phyloP scores from a whole-genome alignment of 441 rosid genomes.

The Mallotus japonicus region DNA sequence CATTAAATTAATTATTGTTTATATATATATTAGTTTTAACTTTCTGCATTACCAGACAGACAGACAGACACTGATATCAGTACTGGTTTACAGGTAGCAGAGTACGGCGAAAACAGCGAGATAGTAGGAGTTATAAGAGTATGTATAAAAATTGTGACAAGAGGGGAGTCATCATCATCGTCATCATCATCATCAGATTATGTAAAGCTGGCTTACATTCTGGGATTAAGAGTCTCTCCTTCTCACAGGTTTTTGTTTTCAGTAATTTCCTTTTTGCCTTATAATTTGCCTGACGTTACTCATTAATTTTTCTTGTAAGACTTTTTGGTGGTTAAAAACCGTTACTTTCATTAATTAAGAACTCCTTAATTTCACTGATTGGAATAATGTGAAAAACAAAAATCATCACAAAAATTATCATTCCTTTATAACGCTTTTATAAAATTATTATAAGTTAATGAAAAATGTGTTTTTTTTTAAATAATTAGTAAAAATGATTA shows the following conservation, averaged over 20 bases:
- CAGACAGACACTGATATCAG: too few species aligned
- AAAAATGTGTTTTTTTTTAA: too few species aligned
- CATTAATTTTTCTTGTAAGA: background rate
- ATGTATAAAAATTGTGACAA: conserved; percentile 58
- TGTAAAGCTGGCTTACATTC: conserved; percentile 54
- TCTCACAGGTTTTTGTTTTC: conserved; percentile 43
- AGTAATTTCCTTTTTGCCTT: background rate
- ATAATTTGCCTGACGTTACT: background rate
- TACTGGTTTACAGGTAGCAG: conserved; percentile 51
- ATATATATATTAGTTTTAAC: too few species aligned
- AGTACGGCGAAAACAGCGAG: conserved; percentile 49
- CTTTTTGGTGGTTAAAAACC: background rate
- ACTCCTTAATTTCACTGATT: background rate
- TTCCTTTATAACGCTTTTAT: background rate
- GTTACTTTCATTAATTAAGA: background rate
- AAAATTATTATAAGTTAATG: too few species aligned
- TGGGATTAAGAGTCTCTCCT: conserved; percentile 71
- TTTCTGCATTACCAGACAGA: background rate
- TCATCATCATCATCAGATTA: conserved; percentile 20
- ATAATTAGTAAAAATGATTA: too few species aligned
- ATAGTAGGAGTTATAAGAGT: conserved; percentile 74
- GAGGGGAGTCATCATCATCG: conserved; percentile 24
- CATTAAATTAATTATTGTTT: too few species aligned
- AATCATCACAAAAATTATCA: background rate
- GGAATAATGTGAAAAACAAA: background rate